Conservation (phyloP, 441 rosid species). For the Breynia disticha region DNA sequence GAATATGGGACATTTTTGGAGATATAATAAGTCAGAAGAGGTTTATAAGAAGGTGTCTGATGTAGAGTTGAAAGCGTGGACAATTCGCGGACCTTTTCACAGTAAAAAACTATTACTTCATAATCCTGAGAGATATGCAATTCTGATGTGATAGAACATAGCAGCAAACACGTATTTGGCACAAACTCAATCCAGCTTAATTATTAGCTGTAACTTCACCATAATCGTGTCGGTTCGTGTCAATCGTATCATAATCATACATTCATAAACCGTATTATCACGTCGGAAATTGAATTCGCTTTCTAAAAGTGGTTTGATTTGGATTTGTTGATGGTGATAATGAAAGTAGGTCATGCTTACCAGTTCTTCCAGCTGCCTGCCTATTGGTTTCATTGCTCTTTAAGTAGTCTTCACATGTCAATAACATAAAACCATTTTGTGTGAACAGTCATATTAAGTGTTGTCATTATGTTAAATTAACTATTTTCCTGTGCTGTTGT, state of each 20-base stretch:
- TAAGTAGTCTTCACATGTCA: too few species aligned
- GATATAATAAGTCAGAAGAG: not conserved
- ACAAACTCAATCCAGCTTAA: not conserved
- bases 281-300: constrained; percentile 12
- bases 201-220: constrained; percentile 30
- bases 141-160: not conserved
- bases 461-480: too few species aligned
- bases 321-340: not conserved
- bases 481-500: too few species aligned
- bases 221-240: too few species aligned
- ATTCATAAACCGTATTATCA: too few species aligned
- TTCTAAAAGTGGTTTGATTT: not conserved
- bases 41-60: not conserved
- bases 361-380: not conserved
- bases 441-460: too few species aligned
- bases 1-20: not conserved
- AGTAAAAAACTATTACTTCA: not conserved
- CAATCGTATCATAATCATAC: too few species aligned
- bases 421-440: too few species aligned
- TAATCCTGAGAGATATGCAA: too few species aligned
- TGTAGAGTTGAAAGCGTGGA: constrained; percentile 27
- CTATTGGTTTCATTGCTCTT: too few species aligned
- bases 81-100: constrained; percentile 20
- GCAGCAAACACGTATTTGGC: constrained; percentile 17
- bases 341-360: not conserved